Conservation (phyloP, 768 basidiomycete genomes). For the Coprinopsis strossmayeri region DNA sequence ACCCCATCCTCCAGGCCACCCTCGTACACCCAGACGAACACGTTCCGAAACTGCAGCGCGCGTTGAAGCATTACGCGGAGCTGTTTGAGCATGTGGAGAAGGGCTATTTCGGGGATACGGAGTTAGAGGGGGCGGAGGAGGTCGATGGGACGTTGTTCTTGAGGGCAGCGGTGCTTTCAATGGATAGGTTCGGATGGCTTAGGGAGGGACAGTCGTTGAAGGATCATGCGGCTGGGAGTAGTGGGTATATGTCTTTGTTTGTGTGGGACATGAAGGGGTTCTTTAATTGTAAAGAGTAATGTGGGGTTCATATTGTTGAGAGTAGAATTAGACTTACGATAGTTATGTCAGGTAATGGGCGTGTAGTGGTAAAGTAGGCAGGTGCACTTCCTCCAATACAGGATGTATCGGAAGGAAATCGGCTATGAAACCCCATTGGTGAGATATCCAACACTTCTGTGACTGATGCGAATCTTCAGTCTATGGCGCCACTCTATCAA, state of each 20-base stretch:
- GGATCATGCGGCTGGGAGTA: not conserved
- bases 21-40: slow-evolving; percentile 54
- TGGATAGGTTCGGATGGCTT: slow-evolving; percentile 22
- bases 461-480: no score
- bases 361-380: not conserved
- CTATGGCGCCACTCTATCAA: no score
- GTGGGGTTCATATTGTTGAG: no score
- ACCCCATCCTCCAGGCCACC: slow-evolving; percentile 43
- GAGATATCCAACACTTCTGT: no score
- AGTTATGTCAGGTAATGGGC: not conserved
- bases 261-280: not conserved
- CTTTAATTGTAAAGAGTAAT: not conserved
- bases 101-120: slow-evolving; percentile 15
- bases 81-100: slow-evolving; percentile 8
- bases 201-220: slow-evolving; percentile 2
- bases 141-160: slow-evolving; percentile 59
- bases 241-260: not conserved
- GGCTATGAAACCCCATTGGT: no score
- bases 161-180: slow-evolving; percentile 43
- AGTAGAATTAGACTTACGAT: not conserved
- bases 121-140: slow-evolving; percentile 38
- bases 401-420: no score
- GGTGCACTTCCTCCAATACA: no score
- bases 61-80: slow-evolving; percentile 17
- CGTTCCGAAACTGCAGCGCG: slow-evolving; percentile 29